Evolutionary conservation across 1,284 basidiomycete genomes (phyloP).

Genomic region (Thelephora terrestris): DNA sequence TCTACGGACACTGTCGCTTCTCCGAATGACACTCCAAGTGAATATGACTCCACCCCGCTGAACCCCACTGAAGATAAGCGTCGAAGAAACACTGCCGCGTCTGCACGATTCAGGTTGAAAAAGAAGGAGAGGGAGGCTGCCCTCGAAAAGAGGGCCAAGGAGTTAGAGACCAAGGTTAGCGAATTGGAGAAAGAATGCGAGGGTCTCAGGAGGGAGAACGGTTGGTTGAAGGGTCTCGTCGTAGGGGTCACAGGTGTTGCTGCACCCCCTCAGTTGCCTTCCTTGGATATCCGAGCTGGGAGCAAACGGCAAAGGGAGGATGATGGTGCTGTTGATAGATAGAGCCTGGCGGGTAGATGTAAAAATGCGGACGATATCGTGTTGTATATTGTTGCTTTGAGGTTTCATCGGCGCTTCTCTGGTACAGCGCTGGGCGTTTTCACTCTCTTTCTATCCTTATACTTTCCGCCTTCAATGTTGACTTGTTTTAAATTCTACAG

Average conservation of each 20-base stretch:
- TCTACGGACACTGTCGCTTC: conserved; percentile 15
- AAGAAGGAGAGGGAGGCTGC: conserved; percentile 98
- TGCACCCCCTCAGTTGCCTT: conserved; percentile 21
- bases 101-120: conserved; percentile 95
- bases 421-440: too few relatives aligned
- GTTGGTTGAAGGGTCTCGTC: conserved; percentile 89
- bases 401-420: too few relatives aligned
- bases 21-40: conserved; percentile 16
- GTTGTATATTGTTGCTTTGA: too few relatives aligned
- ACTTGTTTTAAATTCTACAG: background rate
- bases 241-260: conserved; percentile 75
- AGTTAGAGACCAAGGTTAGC: conserved; percentile 75
- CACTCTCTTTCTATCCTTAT: too few relatives aligned
- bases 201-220: conserved; percentile 85
- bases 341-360: background rate
- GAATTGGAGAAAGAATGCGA: conserved; percentile 90
- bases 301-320: conserved; percentile 14
- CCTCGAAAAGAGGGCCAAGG: conserved; percentile 82
- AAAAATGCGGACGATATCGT: too few relatives aligned
- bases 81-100: conserved; percentile 90
- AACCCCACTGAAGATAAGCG: conserved; percentile 81
- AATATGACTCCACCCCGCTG: conserved; percentile 21
- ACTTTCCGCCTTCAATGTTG: too few relatives aligned
- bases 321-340: background rate
- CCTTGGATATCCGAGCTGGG: conserved; percentile 9